Evolutionary conservation across 495 filamentous ascomycete genomes (phyloP).

Genomic region (Hyaloscypha bicolor): DNA sequence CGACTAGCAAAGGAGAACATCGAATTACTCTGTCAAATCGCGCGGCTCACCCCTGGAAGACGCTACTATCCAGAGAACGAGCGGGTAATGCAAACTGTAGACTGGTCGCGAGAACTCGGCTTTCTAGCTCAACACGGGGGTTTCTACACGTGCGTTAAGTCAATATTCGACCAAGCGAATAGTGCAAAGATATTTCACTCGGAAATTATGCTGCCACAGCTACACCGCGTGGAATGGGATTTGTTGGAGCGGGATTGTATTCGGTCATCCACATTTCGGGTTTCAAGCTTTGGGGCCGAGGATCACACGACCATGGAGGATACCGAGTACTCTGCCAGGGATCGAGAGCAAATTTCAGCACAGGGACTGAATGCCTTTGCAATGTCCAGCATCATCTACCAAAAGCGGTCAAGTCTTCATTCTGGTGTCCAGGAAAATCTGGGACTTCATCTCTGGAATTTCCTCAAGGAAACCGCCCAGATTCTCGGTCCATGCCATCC

Average conservation of each 20-base stretch:
- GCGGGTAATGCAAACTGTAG: slow-evolving; percentile 47
- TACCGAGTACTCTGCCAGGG: slow-evolving; percentile 32
- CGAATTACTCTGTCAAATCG: slow-evolving; percentile 45
- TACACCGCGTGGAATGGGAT: not conserved
- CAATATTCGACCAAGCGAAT: slow-evolving; percentile 45
- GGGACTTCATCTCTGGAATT: not conserved
- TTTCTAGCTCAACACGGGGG: slow-evolving; percentile 53
- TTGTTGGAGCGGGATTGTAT: slow-evolving; percentile 41
- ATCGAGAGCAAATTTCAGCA: not conserved
- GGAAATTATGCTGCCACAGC: not conserved
- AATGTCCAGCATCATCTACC: not conserved
- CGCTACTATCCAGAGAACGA: slow-evolving; percentile 50
- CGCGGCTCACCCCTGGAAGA: slow-evolving; percentile 52
- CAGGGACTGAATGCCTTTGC: not conserved
- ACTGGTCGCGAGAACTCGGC: slow-evolving; percentile 41
- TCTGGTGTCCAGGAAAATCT: not conserved
- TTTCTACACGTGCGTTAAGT: slow-evolving; percentile 43
- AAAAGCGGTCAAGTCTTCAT: not conserved
- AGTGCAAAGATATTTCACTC: not conserved
- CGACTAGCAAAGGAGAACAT: slow-evolving; percentile 43
- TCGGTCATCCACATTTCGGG: slow-evolving; percentile 49
- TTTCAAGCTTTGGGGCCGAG: slow-evolving; percentile 57
- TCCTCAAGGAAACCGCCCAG: not conserved
- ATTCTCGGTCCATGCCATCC: not conserved
- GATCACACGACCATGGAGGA: slow-evolving; percentile 41